A percentile compares a stretch with the other conserved stretches of the same genome.
phyloP scores from a whole-genome alignment of 1,284 basidiomycete genomes.

The Ustilago sp. region DNA sequence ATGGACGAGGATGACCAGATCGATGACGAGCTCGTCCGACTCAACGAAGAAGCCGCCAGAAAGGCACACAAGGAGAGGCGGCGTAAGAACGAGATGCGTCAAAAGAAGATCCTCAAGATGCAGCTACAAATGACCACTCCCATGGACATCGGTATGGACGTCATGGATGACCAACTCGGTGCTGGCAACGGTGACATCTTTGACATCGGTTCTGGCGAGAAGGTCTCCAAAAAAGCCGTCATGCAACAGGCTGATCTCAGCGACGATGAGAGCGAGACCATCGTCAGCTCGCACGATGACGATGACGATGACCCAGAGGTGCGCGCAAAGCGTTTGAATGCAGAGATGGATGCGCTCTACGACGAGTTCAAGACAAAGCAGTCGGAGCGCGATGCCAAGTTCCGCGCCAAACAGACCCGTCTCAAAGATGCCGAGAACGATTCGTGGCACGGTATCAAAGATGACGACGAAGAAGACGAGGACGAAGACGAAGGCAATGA shows the following conservation, averaged over 20 bases:
- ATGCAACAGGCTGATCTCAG: conserved; percentile 72
- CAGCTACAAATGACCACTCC: conserved; percentile 98
- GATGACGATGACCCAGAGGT: conserved; percentile 72
- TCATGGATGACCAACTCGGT: conserved; percentile 61
- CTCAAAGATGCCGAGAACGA: conserved; percentile 75
- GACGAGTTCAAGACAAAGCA: conserved; percentile 85
- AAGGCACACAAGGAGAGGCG: conserved; percentile 83
- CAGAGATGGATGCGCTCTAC: conserved; percentile 88
- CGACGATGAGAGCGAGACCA: conserved; percentile 71
- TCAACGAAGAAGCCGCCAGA: conserved; percentile 83
- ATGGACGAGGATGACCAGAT: conserved; percentile 75
- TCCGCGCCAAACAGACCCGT: conserved; percentile 85
- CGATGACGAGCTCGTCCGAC: conserved; percentile 79
- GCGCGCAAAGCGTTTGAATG: conserved; percentile 76
- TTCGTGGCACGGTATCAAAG: conserved; percentile 66
- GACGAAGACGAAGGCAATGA: conserved; percentile 69
- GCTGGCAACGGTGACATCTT: conserved; percentile 62
- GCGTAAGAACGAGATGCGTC: conserved; percentile 87
- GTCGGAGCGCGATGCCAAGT: conserved; percentile 88
- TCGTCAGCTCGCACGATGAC: conserved; percentile 75
- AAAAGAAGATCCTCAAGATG: conserved; percentile 90
- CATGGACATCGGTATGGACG: conserved; percentile 90
- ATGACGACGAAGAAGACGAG: conserved; percentile 59
- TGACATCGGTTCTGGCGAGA: conserved; percentile 55
- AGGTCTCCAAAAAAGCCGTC: conserved; percentile 28